phyloP scores from a whole-genome alignment of 225 moss, liverwort and hornwort species.

The Lunularia cruciata region DNA sequence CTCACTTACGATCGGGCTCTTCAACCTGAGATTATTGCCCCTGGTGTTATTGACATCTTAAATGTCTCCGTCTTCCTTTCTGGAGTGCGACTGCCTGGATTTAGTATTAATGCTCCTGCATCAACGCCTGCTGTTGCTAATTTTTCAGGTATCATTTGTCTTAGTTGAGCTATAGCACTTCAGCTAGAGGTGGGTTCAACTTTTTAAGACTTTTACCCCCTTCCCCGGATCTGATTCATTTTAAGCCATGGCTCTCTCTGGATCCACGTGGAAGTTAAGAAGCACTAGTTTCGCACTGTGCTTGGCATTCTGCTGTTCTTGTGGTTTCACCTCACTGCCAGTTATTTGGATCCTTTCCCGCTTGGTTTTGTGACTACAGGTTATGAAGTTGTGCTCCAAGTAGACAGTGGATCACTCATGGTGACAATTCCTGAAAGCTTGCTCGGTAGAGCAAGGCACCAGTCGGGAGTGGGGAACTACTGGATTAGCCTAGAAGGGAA shows the following conservation, averaged over 20 bases:
- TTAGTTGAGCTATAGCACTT: not conserved
- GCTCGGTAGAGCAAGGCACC: constrained; percentile 12
- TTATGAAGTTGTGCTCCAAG: constrained; percentile 31
- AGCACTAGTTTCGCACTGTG: not conserved
- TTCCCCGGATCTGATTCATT: too few relatives aligned
- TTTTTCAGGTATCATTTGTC: not conserved
- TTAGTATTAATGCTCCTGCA: constrained; percentile 15
- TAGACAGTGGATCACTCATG: constrained; percentile 34
- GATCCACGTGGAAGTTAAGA: not conserved
- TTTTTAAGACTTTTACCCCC: not conserved
- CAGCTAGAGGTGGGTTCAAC: not conserved
- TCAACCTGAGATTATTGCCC: constrained; percentile 18
- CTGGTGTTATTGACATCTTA: constrained; percentile 1
- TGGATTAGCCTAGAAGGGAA: constrained; percentile 23
- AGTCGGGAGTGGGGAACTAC: not conserved
- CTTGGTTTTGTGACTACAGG: constrained; percentile 1
- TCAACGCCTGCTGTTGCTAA: not conserved
- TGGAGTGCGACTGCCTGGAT: constrained; percentile 20
- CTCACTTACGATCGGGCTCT: not conserved
- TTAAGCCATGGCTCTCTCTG: too few relatives aligned
- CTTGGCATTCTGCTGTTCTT: not conserved
- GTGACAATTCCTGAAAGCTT: constrained; percentile 20
- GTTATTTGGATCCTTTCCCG: too few relatives aligned
- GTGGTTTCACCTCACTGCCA: not conserved
- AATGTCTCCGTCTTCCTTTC: constrained; percentile 43